phyloP scores from a whole-genome alignment of 495 filamentous ascomycete species.

The Neurospora sp. region DNA sequence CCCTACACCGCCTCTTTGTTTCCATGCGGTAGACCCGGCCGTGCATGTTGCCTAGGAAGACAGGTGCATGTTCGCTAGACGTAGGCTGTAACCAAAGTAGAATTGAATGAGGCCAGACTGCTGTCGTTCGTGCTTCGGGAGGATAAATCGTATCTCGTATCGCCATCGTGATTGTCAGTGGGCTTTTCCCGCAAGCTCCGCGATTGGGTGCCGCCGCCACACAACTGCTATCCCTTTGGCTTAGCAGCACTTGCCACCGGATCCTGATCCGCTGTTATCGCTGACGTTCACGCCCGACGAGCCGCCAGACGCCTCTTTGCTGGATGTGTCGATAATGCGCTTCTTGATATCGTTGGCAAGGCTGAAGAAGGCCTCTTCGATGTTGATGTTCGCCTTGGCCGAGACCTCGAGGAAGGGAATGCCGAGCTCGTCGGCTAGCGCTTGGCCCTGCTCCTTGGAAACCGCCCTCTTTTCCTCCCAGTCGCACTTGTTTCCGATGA shows the following conservation, averaged over 20 bases:
- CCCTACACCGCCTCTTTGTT: not conserved
- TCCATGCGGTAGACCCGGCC: not conserved
- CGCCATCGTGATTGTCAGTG: not conserved
- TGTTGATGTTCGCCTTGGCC: conserved; percentile 98
- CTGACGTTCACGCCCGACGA: conserved; percentile 60
- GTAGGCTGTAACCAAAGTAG: not conserved
- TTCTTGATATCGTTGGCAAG: conserved; percentile 98
- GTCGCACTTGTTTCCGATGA: conserved; percentile 99
- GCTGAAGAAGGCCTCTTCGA: conserved; percentile 96
- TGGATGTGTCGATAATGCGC: conserved; percentile 75
- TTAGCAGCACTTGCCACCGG: conserved; percentile 84
- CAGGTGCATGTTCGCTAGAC: not conserved
- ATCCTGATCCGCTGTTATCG: conserved; percentile 45
- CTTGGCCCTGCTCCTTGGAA: conserved; percentile 84
- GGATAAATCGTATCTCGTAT: not conserved
- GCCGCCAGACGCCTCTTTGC: conserved; percentile 57
- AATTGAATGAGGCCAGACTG: not conserved
- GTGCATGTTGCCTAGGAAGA: not conserved
- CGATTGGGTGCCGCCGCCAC: not conserved
- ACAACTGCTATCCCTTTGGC: not conserved
- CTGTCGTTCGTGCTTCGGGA: not conserved
- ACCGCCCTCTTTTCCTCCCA: conserved; percentile 98
- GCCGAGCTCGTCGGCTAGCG: conserved; percentile 87
- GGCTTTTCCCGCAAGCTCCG: conserved; percentile 4
- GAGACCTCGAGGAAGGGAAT: conserved; percentile 98